Base-by-base conservation (phyloP, 2,329 filamentous ascomycete genomes). In the Cercospora canescens region DNA sequence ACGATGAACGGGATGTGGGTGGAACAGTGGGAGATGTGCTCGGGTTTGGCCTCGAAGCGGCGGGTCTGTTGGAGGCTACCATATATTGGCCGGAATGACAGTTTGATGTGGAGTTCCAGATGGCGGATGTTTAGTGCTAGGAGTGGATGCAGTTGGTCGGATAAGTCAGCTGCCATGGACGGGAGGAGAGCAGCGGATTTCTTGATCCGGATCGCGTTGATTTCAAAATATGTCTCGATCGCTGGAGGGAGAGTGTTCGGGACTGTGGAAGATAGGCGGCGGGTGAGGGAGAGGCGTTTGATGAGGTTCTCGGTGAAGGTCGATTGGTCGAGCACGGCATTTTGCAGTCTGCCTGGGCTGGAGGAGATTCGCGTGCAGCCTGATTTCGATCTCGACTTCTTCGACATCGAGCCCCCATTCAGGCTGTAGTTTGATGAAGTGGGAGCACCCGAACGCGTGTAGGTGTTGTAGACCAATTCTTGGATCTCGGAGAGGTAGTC, bases 401-500 rank as follows among this genome's bases (percentile, higher is more conserved):
- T 30, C 12, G 52, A 55, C 12, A 16, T n/a, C 16, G 52, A 55
- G 16, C 52, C 52, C 7, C 52, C 52, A 7, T 55, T 55, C 28
- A 55, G 14, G 28, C 52, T 55, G 52, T 55, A 34, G 28, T 55
- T 55, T 26, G 30, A n/a, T 11, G 28, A 34, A 7, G 28, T 11
- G 21, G 52, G 26, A 21, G 16, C 52, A 24, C 28, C 28, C 11
- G 58, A 52, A 11, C 18, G 69, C 55, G 72, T 72, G 48, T 73
- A 70, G 65, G 64, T 67, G n/a, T 82, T 84, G 58, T 84, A 79
- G 72, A 91, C 85, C 16, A 96, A 79, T 64, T 86, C 87, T 71
- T 91, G 86, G 64, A 98, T 91, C 76, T 96, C 94, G 52, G 83
- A 82, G 66, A 96, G 81, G 80, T 98, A 99, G 73, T 97, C 93